Evolutionary conservation across 257 asterid genomes (phyloP), one percentile per base, ranked within the genome.

Genomic region (Sherardia arvensis): DNA sequence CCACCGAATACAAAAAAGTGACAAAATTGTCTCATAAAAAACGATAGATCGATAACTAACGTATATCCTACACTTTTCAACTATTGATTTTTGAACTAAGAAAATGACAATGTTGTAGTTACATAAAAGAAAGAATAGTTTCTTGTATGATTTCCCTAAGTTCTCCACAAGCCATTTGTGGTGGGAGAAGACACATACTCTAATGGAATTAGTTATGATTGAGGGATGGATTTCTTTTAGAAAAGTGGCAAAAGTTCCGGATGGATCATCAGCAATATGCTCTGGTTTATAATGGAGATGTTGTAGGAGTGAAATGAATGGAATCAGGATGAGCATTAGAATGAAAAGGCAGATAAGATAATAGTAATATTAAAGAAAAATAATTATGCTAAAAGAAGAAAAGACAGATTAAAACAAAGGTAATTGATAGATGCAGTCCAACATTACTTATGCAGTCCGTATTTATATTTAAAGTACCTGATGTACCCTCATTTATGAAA

Each of bases 191-290:
- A 43, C 51, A 43, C 51, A 43, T 43, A 59, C 66, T 47, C 66
- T 67, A 75, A 73, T 58, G 59, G 75, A 73, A 43, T 43, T 15
- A 68, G 65, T 56, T 67, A 67, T 61, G 25, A 70, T 32, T 73
- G 73, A 63, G 57, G 3, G 51, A 53, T 53, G 43, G 71, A 75
- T 62, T 60, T 33, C 2, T 3, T 8, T 49, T 53, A 47, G 45
- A 68, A 74, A 73, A 67, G 67, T 11, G 64, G 62, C 60, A 47
- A 51, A 45, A 59, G 66, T 28, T 58, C 27, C 25, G 36, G 59
- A 67, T n/a, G 20, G 51, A 43, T 43, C 51, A 43, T 14, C 47
- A 38, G 12, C 18, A 14, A 43, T 43, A 43, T 43, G 51, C 51
- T 43, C 51, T 43, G 17, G 17, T 1, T 43, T n/a, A 47, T 40